Conservation (phyloP, 2,329 filamentous ascomycete genomes). For the Aureobasidium subglaciale region DNA sequence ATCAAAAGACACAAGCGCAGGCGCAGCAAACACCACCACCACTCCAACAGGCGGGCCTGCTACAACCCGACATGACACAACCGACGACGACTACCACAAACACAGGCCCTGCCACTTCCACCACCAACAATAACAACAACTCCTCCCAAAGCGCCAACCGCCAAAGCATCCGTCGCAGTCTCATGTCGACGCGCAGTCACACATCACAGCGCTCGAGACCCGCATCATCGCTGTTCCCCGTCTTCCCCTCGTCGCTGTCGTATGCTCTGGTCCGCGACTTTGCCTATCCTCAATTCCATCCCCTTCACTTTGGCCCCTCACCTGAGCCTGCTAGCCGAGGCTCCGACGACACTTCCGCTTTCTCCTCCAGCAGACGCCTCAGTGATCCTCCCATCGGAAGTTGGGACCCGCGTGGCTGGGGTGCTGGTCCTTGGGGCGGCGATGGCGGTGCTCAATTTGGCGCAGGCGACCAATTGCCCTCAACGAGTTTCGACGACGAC, state of each 20-base stretch:
- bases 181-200: constrained; percentile 12
- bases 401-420: constrained; percentile 65
- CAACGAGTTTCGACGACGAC: constrained; percentile 27
- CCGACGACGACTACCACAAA: neutral
- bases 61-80: constrained; percentile 9
- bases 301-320: constrained; percentile 89
- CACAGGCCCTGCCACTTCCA: neutral
- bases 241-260: constrained; percentile 75
- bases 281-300: constrained; percentile 76
- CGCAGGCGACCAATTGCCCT: constrained; percentile 25
- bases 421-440: constrained; percentile 40
- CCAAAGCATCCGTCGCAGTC: constrained; percentile 3
- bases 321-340: constrained; percentile 43
- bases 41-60: neutral
- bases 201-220: constrained; percentile 15
- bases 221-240: constrained; percentile 54
- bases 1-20: neutral
- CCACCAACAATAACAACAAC: neutral
- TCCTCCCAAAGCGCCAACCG: constrained; percentile 8
- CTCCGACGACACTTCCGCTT: constrained; percentile 66
- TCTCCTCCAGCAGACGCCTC: constrained; percentile 62
- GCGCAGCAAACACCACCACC: neutral
- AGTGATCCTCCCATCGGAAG: constrained; percentile 45
- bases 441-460: constrained; percentile 27
- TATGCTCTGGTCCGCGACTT: constrained; percentile 95